Evolutionary conservation across 768 basidiomycete genomes (phyloP), one percentile per base, ranked within the genome.

Genomic region (Suillus clintonianus): DNA sequence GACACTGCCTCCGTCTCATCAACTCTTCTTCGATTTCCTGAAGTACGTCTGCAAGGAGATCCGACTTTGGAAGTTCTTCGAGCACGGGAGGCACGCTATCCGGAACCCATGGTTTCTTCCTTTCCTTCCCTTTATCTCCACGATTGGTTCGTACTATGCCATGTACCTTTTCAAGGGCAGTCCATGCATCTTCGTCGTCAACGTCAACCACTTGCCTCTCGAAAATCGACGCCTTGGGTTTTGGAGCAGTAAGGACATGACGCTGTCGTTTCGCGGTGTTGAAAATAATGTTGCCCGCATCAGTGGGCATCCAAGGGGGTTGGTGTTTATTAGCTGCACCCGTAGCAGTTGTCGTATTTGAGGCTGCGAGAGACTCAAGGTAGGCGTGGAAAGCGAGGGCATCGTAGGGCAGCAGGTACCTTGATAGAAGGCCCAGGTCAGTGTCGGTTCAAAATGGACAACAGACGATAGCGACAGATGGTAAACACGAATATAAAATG

Each of bases 41-140:
- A 50, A 99, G 74, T 0, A 96, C 84, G n/a, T 94, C 91, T 0
- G 89, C 84, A 14, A 99, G 78, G 9, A 96, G 73, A 62, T 84
- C 84, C 97, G 97, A 99, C 74, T 99, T 99, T 0, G 96, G 96
- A 50, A 92, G 83, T 71, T 99, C 97, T 76, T 99, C 97, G 27
- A 98, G 80, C 0, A 95, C 86, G 0, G 94, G 92, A 51, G 94
- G 87, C 74, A 96, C 87, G 1, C 87, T 89, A 11, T 85, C 81
- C 0, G 95, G 92, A 24, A 94, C 72, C 89, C 94, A 92, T 27
- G 74, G 54, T 36, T 64, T 74, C 61, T 37, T 55, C 59, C 30
- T 43, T 15, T 37, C 65, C 22, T 37, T 61, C n/a, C 71, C 68
- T 45, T 56, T 39, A 17, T 15, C 55, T 14, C 4, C 6, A 39